A percentile compares a stretch with the other conserved stretches of the same genome.
Conservation (phyloP, 1,284 basidiomycete genomes). For the Grifola frondosa region DNA sequence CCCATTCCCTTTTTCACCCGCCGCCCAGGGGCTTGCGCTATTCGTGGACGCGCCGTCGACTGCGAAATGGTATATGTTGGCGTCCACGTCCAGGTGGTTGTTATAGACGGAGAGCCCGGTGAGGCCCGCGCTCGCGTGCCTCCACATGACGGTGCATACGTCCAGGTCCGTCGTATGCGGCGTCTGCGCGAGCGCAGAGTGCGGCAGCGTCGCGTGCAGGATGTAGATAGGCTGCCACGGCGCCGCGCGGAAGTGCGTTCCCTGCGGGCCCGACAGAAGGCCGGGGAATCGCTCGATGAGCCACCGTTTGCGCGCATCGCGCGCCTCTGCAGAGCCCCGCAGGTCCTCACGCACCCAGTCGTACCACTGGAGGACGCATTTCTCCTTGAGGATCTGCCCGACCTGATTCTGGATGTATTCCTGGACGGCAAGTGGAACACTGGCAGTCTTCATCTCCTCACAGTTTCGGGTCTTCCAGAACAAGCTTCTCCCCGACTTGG, state of each 20-base stretch:
- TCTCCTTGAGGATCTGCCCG: conserved; percentile 6
- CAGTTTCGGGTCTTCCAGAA: no score
- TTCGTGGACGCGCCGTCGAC: conserved; percentile 2
- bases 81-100: conserved; percentile 7
- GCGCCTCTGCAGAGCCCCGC: neutral
- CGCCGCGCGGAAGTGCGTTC: neutral
- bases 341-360: conserved; percentile 15
- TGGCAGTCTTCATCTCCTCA: no score
- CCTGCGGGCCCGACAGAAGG: conserved; percentile 9
- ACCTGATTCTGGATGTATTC: conserved; percentile 11
- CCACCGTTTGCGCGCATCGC: neutral
- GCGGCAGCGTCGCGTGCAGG: conserved; percentile 6
- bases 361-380: neutral
- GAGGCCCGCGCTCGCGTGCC: neutral
- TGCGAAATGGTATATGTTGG: conserved; percentile 1
- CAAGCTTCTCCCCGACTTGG: no score
- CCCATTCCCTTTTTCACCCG: conserved; percentile 1
- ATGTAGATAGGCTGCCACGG: conserved; percentile 13
- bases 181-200: neutral
- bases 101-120: conserved; percentile 11
- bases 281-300: conserved; percentile 9
- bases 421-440: conserved; percentile 7
- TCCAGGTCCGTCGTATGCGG: neutral
- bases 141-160: conserved; percentile 13
- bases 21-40: neutral